Percentiles rank a stretch among this genome's conserved stretches.
phyloP scores from a whole-genome alignment of 2,329 filamentous ascomycete species.

The Clarireedia monteithiana region DNA sequence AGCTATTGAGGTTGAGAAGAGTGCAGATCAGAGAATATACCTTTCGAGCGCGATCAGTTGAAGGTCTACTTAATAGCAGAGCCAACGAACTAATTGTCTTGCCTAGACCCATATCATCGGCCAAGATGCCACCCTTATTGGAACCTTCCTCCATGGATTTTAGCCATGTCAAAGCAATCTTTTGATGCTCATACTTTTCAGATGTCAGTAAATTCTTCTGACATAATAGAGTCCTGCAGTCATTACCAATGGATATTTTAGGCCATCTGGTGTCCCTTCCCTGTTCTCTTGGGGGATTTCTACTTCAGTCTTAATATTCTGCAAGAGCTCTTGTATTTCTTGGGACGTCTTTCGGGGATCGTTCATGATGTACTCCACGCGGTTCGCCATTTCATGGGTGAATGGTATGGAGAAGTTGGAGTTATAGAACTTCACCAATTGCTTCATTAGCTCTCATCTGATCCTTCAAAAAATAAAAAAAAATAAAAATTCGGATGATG shows the following conservation, averaged over 20 bases:
- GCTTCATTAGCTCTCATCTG: conserved; percentile 34
- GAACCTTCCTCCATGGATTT: conserved; percentile 62
- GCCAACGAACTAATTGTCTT: conserved; percentile 80
- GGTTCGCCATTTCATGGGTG: conserved; percentile 24
- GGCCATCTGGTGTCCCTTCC: conserved; percentile 59
- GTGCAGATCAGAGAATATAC: conserved; percentile 13
- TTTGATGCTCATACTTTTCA: conserved; percentile 65
- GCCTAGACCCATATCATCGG: conserved; percentile 76
- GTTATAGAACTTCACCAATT: conserved; percentile 17
- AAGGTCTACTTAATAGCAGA: conserved; percentile 50
- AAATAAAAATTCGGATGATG: conserved; percentile 19
- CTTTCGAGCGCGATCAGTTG: conserved; percentile 38
- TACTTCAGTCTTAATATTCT: conserved; percentile 67
- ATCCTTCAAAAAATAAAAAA: conserved; percentile 31
- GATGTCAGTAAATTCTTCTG: conserved; percentile 9
- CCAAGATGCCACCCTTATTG: conserved; percentile 69
- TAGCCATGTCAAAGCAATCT: conserved; percentile 70
- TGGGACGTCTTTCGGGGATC: conserved; percentile 49
- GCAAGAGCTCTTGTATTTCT: conserved; percentile 61
- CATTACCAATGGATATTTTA: conserved; percentile 51
- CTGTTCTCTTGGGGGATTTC: conserved; percentile 54
- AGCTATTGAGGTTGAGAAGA: conserved; percentile 1
- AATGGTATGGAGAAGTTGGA: conserved; percentile 27
- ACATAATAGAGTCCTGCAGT: background rate
- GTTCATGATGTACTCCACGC: conserved; percentile 22